A percentile compares a stretch with the other conserved stretches of the same genome.
Evolutionary conservation across 2,329 filamentous ascomycete genomes (phyloP).

Genomic region (Ophiostoma quercus): DNA sequence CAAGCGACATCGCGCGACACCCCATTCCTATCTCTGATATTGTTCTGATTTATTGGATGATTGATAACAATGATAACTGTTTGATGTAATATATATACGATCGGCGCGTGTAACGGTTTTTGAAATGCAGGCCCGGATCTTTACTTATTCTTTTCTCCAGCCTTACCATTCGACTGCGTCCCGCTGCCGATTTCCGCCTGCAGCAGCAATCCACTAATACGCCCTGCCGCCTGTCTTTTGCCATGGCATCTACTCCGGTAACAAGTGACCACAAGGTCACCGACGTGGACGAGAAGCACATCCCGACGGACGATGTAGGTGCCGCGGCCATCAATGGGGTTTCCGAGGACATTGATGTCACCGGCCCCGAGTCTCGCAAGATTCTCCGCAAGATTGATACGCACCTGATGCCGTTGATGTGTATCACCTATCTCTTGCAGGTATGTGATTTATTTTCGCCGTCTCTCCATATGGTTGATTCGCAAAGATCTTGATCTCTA

Average conservation of each 20-base stretch:
- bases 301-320: neutral
- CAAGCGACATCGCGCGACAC: neutral
- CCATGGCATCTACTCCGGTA: neutral
- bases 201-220: neutral
- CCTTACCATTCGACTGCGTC: neutral
- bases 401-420: neutral
- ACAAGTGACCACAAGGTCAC: neutral
- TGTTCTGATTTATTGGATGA: neutral
- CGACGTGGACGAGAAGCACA: neutral
- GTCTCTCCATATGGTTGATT: neutral
- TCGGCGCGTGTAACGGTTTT: neutral
- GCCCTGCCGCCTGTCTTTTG: neutral
- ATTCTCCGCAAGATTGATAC: neutral
- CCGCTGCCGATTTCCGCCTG: neutral
- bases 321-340: neutral
- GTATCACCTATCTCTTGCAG: neutral
- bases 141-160: neutral
- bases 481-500: too few relatives aligned
- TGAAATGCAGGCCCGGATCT: neutral
- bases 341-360: neutral
- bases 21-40: neutral
- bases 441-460: neutral
- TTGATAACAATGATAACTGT: neutral
- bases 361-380: neutral
- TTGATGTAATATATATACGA: neutral